phyloP scores from a whole-genome alignment of 106 monocot genomes.

The Dendrobium officinale region DNA sequence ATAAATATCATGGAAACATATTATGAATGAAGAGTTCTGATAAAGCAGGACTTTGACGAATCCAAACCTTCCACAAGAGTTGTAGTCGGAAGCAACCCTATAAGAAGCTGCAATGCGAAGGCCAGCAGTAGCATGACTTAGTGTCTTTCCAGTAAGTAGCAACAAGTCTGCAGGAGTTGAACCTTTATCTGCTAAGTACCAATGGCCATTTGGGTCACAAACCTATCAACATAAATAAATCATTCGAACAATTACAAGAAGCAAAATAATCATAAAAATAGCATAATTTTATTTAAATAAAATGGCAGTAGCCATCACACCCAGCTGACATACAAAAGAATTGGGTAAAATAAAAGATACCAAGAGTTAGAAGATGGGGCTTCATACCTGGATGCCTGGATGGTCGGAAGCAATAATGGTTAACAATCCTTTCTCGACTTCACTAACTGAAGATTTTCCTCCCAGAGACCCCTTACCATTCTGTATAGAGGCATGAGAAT shows the following conservation, averaged over 20 bases:
- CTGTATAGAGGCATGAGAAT: slow-evolving; percentile 33
- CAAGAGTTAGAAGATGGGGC: background rate
- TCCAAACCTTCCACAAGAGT: slow-evolving; percentile 52
- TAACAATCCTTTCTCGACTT: slow-evolving; percentile 77
- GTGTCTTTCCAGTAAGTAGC: slow-evolving; percentile 75
- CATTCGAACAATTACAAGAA: slow-evolving; percentile 16
- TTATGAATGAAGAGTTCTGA: background rate
- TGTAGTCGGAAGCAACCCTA: slow-evolving; percentile 27
- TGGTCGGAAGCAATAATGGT: slow-evolving; percentile 70
- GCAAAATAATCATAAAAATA: background rate
- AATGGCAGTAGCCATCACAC: slow-evolving; percentile 1
- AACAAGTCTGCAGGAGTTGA: slow-evolving; percentile 55
- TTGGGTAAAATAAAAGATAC: background rate
- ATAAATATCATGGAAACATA: background rate
- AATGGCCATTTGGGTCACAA: slow-evolving; percentile 88
- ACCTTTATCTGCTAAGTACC: slow-evolving; percentile 73
- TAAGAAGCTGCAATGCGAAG: slow-evolving; percentile 68
- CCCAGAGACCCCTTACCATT: slow-evolving; percentile 35
- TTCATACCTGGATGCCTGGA: slow-evolving; percentile 71
- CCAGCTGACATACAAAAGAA: background rate
- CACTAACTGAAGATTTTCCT: slow-evolving; percentile 29
- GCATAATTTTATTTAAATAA: background rate
- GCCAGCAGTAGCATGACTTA: slow-evolving; percentile 77
- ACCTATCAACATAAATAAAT: slow-evolving; percentile 52
- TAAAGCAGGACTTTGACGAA: slow-evolving; percentile 3